Base-by-base conservation (phyloP, 2,329 filamentous ascomycete species). In the Gremmenia infestans region DNA sequence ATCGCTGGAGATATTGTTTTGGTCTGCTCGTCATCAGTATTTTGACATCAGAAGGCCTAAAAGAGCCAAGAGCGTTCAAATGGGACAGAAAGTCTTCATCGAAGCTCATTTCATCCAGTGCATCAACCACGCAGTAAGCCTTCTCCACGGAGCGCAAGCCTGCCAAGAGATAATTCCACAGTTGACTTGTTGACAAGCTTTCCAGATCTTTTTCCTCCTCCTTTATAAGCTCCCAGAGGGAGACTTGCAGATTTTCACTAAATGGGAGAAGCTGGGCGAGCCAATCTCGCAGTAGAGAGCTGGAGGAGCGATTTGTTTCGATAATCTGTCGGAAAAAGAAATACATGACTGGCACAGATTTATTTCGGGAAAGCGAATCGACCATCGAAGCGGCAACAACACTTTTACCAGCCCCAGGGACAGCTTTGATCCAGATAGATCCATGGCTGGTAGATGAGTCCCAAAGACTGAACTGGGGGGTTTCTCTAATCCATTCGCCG, bases 71-170 rank as follows among this genome's bases (percentile, higher is more conserved):
- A 22, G 25, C 37, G 22, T 59, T 59, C 25, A 61, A 50, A 23
- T 54, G 48, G 43, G 42, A 25, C 6, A 61, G 47, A 37, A 61
- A 57, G 22, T 28, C 17, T 45, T 53, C 50, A 9, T 43, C 52
- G 3, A 53, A n/a, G 28, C 48, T 50, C 52, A 54, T 50, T 48
- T 62, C 61, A 1, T 67, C 72, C n/a, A 64, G 36, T 28, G 76
- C 73, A 70, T 78, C 76, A 60, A 78, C 75, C 50, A 79, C 76
- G 4, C 78, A 74, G 52, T 72, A 78, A 0, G 68, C 72, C 32
- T 56, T 42, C 2, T 59, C 54, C 12, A 66, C 50, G 19, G 42
- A 47, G 28, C 56, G 28, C 6, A 67, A 19, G 55, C 63, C 19
- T 28, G 60, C 59, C 5, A 63, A 53, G 4, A 74, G 57, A 36